Evolutionary conservation across 2,329 filamentous ascomycete genomes (phyloP), one percentile per base, ranked within the genome.

Genomic region (Phyllosticta citrichinensis): DNA sequence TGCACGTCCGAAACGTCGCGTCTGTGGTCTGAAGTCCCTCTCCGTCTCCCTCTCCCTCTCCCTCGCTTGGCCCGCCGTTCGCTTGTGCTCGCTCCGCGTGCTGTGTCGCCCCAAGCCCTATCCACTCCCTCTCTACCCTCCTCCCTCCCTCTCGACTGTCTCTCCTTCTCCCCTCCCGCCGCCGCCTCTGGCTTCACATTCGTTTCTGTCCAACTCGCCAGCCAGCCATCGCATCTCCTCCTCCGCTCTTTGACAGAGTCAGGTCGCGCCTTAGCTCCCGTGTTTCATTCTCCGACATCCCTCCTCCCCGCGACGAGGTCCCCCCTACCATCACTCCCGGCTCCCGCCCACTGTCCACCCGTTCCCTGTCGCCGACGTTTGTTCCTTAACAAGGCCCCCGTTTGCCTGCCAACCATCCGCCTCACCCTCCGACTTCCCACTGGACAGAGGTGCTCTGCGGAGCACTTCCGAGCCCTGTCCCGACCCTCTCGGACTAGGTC

Each of bases 161-260:
- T 40, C 33, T 40, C 33, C 12, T 9, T 17, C 14, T 40, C 33
- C 33, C 11, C 14, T 40, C 11, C 33, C 33, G 33, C 33, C 9
- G 33, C 33, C 33, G 11, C 33, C 33, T 40, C 33, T 40, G 33
- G 33, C 33, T 17, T 40, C 33, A 40, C 33, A 14, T 40, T 40
- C 33, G 33, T 40, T 40, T 40, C 33, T 40, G 14, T 40, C 33
- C 33, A 40, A 55, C 22, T 30, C 27, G 27, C 27, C 27, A 30
- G 57, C 57, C 35, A 60, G 30, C 33, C 52, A 30, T 25, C 22
- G 22, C 20, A 17, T 30, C 52, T 50, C 53, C 47, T 25, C 58
- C 25, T 56, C 53, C 51, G 54, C 58, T 61, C 58, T 61, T 61
- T 61, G 58, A 61, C 53, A 61, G 58, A 61, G 58, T 56, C 53